Evolutionary conservation across 2,329 filamentous ascomycete genomes (phyloP).

Genomic region (Botrytis squamosa): DNA sequence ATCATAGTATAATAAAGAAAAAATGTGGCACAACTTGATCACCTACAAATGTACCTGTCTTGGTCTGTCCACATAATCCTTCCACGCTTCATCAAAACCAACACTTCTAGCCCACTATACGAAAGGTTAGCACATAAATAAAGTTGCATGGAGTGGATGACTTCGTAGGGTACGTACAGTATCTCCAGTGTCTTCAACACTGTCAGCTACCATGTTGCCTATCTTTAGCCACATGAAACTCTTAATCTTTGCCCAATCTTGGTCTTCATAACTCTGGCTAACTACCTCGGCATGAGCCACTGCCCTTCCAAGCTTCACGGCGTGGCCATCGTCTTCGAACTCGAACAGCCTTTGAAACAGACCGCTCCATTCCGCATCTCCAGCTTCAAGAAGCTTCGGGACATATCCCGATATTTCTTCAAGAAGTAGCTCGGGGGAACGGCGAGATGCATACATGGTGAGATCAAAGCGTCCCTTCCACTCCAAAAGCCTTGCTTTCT

Average conservation of each 20-base stretch:
- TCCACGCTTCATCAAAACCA: conserved; percentile 67
- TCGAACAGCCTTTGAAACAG: conserved; percentile 49
- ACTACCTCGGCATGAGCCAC: conserved; percentile 61
- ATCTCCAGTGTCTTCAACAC: conserved; percentile 51
- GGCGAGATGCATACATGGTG: conserved; percentile 68
- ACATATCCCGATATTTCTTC: conserved; percentile 61
- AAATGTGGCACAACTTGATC: background rate
- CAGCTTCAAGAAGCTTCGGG: conserved; percentile 41
- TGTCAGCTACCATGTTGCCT: conserved; percentile 61
- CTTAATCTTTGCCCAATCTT: conserved; percentile 53
- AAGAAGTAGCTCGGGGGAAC: conserved; percentile 57
- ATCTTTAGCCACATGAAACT: conserved; percentile 60
- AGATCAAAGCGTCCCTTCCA: conserved; percentile 79
- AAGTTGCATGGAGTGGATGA: background rate
- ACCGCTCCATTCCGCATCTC: conserved; percentile 39
- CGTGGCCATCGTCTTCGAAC: conserved; percentile 75
- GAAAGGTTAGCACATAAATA: background rate
- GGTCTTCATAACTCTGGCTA: conserved; percentile 48
- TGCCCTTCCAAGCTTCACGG: conserved; percentile 71
- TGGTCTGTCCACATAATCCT: conserved; percentile 39
- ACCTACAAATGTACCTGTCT: conserved; percentile 26
- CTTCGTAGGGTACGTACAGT: background rate
- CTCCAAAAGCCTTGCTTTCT: conserved; percentile 71
- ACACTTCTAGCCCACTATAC: conserved; percentile 58
- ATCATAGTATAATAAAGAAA: background rate